phyloP scores from a whole-genome alignment of 331 rosid genomes.

The Malus hybrid region DNA sequence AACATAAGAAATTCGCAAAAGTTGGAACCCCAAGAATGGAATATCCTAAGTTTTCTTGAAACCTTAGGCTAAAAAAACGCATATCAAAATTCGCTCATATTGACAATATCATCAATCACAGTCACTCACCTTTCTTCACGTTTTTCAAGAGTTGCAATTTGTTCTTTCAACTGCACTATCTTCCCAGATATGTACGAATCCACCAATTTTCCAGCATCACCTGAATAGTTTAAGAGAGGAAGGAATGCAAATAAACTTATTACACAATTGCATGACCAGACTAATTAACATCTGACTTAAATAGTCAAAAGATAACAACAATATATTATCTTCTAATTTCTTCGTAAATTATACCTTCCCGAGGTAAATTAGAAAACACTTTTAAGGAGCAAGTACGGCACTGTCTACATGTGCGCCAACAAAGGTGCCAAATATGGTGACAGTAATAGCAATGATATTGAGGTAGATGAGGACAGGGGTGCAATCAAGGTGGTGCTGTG shows the following conservation, averaged over 20 bases:
- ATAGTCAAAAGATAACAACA: background rate
- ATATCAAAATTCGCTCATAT: background rate
- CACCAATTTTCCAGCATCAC: conserved; percentile 75
- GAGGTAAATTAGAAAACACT: background rate
- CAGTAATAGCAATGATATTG: background rate
- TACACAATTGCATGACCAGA: background rate
- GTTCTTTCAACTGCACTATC: conserved; percentile 73
- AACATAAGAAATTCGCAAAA: background rate
- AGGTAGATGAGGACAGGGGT: background rate
- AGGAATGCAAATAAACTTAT: background rate
- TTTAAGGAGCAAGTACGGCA: background rate
- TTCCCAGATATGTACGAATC: conserved; percentile 85
- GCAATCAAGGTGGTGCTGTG: background rate
- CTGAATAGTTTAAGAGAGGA: conserved; percentile 31
- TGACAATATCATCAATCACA: background rate
- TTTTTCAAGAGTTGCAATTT: conserved; percentile 89
- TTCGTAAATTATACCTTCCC: background rate
- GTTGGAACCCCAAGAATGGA: background rate
- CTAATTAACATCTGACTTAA: background rate
- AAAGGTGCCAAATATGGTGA: background rate
- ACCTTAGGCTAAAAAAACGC: background rate
- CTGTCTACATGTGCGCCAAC: background rate
- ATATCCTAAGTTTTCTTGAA: background rate
- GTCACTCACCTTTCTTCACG: conserved; percentile 80
- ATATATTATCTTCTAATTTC: background rate